Conservation (phyloP, 2,329 filamentous ascomycete species). For the Drechmeria coniospora region DNA sequence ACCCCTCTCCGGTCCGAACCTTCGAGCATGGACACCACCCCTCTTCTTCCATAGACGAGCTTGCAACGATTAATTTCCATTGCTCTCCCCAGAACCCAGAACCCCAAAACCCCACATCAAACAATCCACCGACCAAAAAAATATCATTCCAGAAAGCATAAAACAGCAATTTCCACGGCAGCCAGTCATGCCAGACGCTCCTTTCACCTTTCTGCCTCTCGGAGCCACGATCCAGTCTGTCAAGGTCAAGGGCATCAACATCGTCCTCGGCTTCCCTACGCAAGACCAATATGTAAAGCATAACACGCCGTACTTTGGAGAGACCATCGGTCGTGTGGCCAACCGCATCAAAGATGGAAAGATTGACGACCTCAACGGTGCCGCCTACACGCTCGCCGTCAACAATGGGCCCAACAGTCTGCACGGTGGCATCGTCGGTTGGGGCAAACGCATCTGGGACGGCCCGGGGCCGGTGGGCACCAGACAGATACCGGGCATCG, state of each 20-base stretch:
- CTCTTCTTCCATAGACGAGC: too few species aligned
- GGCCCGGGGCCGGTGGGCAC: constrained; percentile 50
- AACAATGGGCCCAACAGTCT: constrained; percentile 69
- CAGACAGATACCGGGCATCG: constrained; percentile 31
- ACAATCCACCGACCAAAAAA: too few species aligned
- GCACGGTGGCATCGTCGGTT: constrained; percentile 59
- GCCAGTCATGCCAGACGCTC: constrained; percentile 26
- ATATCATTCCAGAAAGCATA: too few species aligned
- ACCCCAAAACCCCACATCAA: too few species aligned
- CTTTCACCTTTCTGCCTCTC: constrained; percentile 54
- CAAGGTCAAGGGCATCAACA: constrained; percentile 62
- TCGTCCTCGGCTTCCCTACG: constrained; percentile 73
- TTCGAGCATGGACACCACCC: too few species aligned
- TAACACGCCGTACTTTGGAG: constrained; percentile 74
- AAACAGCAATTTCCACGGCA: too few species aligned
- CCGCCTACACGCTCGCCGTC: constrained; percentile 51
- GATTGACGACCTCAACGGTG: constrained; percentile 57
- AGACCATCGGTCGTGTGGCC: constrained; percentile 74
- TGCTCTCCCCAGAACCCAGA: too few species aligned
- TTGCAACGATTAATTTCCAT: too few species aligned
- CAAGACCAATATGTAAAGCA: constrained; percentile 59
- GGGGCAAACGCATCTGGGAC: constrained; percentile 66
- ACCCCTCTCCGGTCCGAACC: too few species aligned
- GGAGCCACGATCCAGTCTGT: constrained; percentile 74
- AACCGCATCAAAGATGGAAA: constrained; percentile 66